These are phyloP conservation scores for Wickerhamomyces hampshirensis DNA, from an alignment of 805 yeast species.

Conservation along the genomic window DNA sequence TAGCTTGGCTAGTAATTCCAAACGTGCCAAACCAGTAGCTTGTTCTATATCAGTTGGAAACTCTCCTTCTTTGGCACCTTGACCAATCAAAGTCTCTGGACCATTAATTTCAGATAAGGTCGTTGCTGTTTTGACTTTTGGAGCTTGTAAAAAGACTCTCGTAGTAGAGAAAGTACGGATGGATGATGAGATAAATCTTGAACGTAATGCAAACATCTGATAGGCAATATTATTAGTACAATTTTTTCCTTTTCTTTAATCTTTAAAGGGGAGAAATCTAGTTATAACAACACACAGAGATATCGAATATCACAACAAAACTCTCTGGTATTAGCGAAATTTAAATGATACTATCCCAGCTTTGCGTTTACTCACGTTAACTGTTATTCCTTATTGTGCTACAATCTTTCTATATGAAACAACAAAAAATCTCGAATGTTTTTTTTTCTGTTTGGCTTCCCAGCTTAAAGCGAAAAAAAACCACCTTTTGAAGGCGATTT, in stretches of 20 bases:
- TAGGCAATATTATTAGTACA: slow-evolving; percentile 2
- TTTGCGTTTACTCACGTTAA: no score
- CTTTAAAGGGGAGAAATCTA: no score
- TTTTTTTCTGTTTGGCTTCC: slow-evolving; percentile 15
- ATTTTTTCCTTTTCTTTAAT: slow-evolving; percentile 1
- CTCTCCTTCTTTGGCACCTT: slow-evolving; percentile 80
- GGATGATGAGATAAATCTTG: slow-evolving; percentile 22
- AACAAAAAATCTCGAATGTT: slow-evolving; percentile 20
- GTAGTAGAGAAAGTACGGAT: slow-evolving; percentile 30
- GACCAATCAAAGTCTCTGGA: slow-evolving; percentile 75
- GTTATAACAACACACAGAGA: no score
- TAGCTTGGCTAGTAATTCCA: slow-evolving; percentile 87
- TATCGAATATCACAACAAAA: no score
- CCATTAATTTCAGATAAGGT: slow-evolving; percentile 75
- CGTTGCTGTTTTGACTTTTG: slow-evolving; percentile 50
- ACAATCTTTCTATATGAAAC: no score
- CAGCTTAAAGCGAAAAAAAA: slow-evolving; percentile 3
- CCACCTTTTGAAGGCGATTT: slow-evolving; percentile 13
- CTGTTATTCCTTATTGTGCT: no score
- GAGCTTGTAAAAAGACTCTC: slow-evolving; percentile 25
- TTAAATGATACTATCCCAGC: no score
- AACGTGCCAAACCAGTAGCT: slow-evolving; percentile 97
- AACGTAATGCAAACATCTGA: slow-evolving; percentile 34
- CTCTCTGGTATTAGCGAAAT: no score
- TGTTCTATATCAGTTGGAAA: slow-evolving; percentile 94